phyloP scores from a whole-genome alignment of 495 filamentous ascomycete species.

The Lasiosphaeria ovina region DNA sequence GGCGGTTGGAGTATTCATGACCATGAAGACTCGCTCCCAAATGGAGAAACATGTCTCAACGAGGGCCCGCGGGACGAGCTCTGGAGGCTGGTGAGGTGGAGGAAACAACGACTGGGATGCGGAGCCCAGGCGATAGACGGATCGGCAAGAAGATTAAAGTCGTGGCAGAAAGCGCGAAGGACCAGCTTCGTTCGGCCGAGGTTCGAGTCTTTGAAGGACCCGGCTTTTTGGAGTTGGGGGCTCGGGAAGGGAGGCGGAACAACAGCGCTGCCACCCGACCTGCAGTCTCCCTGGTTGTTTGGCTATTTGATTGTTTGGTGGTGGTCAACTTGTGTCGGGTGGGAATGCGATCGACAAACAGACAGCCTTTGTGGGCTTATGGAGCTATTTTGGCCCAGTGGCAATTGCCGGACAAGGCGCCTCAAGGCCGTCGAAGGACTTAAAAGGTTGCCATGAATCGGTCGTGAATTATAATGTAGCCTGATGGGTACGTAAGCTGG shows the following conservation, averaged over 20 bases:
- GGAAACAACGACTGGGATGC: background rate
- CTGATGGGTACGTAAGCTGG: background rate
- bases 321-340: background rate
- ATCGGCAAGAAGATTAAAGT: background rate
- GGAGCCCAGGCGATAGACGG: constrained; percentile 1
- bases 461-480: background rate
- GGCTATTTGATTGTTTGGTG: background rate
- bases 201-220: background rate
- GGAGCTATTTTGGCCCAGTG: background rate
- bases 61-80: background rate
- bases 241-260: no score
- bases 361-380: background rate
- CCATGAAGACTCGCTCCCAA: constrained; percentile 53
- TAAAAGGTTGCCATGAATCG: background rate
- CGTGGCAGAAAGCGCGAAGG: constrained; percentile 10
- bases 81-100: background rate
- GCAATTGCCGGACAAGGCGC: constrained; percentile 1
- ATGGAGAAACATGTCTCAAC: constrained; percentile 45
- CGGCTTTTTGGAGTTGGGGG: no score
- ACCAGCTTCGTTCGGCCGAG: constrained; percentile 6
- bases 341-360: constrained; percentile 2
- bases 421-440: background rate
- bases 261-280: no score
- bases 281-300: no score
- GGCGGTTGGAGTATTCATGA: constrained; percentile 52